A percentile compares a stretch with the other conserved stretches of the same genome.
Conservation (phyloP, 2,329 filamentous ascomycete genomes). For the Aspergillus fumigatus region DNA sequence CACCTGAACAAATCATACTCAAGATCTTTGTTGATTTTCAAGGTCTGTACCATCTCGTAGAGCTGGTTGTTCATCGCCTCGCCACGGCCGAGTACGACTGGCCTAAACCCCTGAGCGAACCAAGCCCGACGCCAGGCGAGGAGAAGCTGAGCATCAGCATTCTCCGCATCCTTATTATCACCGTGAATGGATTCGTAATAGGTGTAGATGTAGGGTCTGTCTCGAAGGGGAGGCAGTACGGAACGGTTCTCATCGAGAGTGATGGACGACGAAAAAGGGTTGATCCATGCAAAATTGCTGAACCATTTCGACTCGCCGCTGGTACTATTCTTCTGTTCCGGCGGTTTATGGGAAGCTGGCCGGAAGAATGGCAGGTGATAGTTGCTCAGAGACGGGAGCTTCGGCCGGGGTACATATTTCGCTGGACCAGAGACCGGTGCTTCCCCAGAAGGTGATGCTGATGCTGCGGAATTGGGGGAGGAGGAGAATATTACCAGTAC, state of each 20-base stretch:
- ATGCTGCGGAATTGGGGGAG: constrained; percentile 26
- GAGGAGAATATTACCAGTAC: constrained; percentile 43
- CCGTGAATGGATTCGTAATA: constrained; percentile 72
- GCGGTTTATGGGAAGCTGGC: constrained; percentile 64
- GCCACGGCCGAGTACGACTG: constrained; percentile 70
- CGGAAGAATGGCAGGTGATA: constrained; percentile 61
- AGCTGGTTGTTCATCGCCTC: constrained; percentile 81
- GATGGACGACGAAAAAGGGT: constrained; percentile 78
- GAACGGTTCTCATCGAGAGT: constrained; percentile 76
- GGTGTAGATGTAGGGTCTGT: constrained; percentile 76
- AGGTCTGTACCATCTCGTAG: constrained; percentile 64
- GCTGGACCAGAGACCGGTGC: constrained; percentile 21
- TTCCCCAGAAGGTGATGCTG: constrained; percentile 18
- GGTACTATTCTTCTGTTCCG: constrained; percentile 71
- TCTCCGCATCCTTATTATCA: constrained; percentile 60
- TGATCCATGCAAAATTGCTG: constrained; percentile 83
- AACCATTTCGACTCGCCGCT: constrained; percentile 79
- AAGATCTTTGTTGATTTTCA: constrained; percentile 55
- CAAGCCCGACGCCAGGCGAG: constrained; percentile 87
- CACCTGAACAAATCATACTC: constrained; percentile 73
- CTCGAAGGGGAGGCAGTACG: constrained; percentile 70
- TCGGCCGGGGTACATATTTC: constrained; percentile 33
- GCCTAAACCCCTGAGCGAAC: constrained; percentile 91
- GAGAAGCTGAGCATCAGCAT: constrained; percentile 73
- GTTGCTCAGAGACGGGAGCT: constrained; percentile 50